Evolutionary conservation across 192 early-diverging fungal species (phyloP), one percentile per base, ranked within the genome.

Genomic region (Backusella westeae): DNA sequence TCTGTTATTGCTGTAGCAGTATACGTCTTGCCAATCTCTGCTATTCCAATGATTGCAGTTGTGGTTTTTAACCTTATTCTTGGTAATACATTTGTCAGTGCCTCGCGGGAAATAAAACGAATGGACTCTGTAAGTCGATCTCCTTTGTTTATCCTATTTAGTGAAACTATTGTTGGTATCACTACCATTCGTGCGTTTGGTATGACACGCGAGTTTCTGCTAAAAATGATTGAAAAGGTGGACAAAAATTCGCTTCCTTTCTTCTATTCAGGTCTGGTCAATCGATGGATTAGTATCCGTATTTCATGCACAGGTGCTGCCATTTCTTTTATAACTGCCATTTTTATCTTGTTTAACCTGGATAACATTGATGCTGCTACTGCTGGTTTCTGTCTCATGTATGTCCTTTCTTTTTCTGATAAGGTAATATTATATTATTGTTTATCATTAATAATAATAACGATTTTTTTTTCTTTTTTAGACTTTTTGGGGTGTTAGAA

Each of bases 161-260:
- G 87, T 69, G 96, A 97, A 68, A 71, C 75, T 5, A 85, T 91
- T 26, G 83, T 87, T 1, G 94, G 94, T 32, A 87, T 91, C 26
- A 88, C 92, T 38, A 92, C 91, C n/a, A 94, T 97, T 42, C 91
- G 96, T n/a, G 95, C 96, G 1, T 97, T 91, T 80, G 91, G 91
- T 10, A 85, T 82, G 17, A 85, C 92, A 74, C 80, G 87, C 3
- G 75, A 84, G 35, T 95, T 94, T 65, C 77, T 91, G 79, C 83
- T 84, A 35, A 85, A 88, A 52, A 86, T 89, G 26, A 67, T 87
- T 63, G 69, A 79, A 26, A 23, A 36, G 10, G 46, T 66, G 1
- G 80, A 81, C 52, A 83, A 82, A 70, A 91, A 94, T 81, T 91
- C 94, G 77, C 83, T 95, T 9, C 90, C 95, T 0, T 93, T 87